phyloP scores from a whole-genome alignment of 2,329 filamentous ascomycete genomes.

The Niveomyces coronatus region DNA sequence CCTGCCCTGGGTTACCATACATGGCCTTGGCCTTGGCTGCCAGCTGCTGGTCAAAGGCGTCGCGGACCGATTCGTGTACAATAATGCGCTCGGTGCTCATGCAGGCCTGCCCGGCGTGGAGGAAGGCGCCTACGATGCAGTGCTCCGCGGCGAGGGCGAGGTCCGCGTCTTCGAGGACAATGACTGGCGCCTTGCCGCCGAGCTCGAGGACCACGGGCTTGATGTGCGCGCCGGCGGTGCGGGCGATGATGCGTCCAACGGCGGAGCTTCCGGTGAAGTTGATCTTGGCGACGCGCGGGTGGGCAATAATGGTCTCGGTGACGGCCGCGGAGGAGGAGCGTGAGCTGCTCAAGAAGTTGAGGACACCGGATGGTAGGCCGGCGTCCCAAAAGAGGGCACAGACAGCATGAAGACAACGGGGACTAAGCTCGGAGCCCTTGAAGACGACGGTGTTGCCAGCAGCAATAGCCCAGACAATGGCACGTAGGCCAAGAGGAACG shows the following conservation, averaged over 20 bases:
- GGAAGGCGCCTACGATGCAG: conserved; percentile 60
- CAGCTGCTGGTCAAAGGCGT: neutral
- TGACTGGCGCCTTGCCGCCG: conserved; percentile 70
- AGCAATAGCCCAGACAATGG: conserved; percentile 13
- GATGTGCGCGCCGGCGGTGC: conserved; percentile 58
- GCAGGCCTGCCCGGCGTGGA: conserved; percentile 65
- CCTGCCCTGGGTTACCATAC: neutral
- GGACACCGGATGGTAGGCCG: conserved; percentile 29
- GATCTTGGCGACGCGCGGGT: conserved; percentile 42
- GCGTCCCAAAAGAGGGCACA: conserved; percentile 27
- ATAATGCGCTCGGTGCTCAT: conserved; percentile 73
- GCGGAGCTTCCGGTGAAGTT: conserved; percentile 76
- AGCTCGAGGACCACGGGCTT: conserved; percentile 77
- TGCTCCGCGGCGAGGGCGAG: conserved; percentile 58
- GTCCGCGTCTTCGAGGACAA: conserved; percentile 74
- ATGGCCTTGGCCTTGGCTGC: neutral
- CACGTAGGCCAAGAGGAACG: conserved; percentile 16
- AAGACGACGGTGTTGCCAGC: conserved; percentile 19
- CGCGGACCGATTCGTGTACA: conserved; percentile 41
- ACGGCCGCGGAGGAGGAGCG: conserved; percentile 24
- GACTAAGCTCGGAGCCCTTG: conserved; percentile 24
- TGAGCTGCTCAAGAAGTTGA: conserved; percentile 27
- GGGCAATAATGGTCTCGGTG: conserved; percentile 24
- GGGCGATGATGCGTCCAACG: conserved; percentile 64
- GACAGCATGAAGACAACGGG: conserved; percentile 21